Conservation (phyloP, 139 green algal species). For the Chlamydomonas incerta region DNA sequence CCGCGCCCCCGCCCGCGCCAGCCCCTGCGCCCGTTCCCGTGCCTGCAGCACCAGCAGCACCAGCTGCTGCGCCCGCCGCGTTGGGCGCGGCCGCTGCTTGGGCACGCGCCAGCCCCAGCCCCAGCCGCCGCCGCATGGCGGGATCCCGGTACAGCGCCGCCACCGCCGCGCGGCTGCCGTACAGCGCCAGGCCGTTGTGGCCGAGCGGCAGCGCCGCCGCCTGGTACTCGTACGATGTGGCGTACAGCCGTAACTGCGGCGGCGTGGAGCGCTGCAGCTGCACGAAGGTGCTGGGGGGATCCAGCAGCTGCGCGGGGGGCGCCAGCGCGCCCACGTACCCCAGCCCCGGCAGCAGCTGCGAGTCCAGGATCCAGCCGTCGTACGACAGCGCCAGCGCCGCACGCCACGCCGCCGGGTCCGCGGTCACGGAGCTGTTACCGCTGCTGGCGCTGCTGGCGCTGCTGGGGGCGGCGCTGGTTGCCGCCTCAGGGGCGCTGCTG, state of each 20-base stretch:
- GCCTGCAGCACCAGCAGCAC: too few species aligned
- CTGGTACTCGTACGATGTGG: not conserved
- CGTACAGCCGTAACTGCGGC: not conserved
- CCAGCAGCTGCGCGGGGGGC: not conserved
- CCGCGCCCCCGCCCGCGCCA: too few species aligned
- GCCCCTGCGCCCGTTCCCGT: too few species aligned
- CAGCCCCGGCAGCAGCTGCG: conserved; percentile 12
- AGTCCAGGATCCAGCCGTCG: conserved; percentile 36
- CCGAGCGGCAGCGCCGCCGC: not conserved
- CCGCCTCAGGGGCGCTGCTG: too few species aligned
- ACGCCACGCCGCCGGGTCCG: not conserved
- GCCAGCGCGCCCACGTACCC: not conserved
- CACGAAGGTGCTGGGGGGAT: not conserved
- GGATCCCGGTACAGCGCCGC: not conserved
- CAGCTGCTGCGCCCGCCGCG: not conserved
- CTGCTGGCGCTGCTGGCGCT: not conserved
- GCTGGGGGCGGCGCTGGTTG: not conserved
- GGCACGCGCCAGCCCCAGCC: not conserved
- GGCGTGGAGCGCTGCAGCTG: not conserved
- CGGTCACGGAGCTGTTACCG: not conserved
- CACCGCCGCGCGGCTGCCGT: not conserved
- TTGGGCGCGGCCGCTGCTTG: not conserved
- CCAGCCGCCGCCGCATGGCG: not conserved
- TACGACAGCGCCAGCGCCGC: not conserved
- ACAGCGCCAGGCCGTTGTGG: conserved; percentile 6